Evolutionary conservation across 2,329 filamentous ascomycete species (phyloP).

Genomic region (Xylaria sp.): DNA sequence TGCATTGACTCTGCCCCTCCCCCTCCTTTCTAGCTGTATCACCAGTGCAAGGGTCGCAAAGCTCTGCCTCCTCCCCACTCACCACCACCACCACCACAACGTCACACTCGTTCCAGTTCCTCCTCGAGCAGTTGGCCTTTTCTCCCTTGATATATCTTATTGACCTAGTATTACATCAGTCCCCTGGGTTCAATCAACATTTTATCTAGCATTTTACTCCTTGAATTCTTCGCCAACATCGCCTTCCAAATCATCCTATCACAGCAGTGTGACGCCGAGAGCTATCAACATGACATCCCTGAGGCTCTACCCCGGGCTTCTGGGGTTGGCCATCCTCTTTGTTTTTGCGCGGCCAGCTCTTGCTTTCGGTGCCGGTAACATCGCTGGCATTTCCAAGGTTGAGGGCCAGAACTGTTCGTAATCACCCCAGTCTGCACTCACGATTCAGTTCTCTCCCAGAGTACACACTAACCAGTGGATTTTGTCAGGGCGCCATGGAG

Average conservation of each 20-base stretch:
- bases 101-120: slow-evolving; percentile 16
- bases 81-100: slow-evolving; percentile 18
- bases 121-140: slow-evolving; percentile 4
- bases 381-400: slow-evolving; percentile 81
- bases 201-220: not conserved
- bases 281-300: slow-evolving; percentile 58
- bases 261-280: slow-evolving; percentile 28
- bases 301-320: slow-evolving; percentile 61
- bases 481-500: slow-evolving; percentile 78
- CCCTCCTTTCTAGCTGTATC: slow-evolving; percentile 29
- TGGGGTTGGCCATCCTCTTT: slow-evolving; percentile 71
- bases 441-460: not conserved
- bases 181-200: not conserved
- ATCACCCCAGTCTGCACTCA: not conserved
- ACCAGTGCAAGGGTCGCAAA: slow-evolving; percentile 6
- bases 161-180: not conserved
- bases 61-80: slow-evolving; percentile 12
- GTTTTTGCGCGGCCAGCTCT: slow-evolving; percentile 74
- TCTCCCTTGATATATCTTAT: slow-evolving; percentile 14
- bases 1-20: slow-evolving; percentile 34
- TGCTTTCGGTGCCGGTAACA: slow-evolving; percentile 90
- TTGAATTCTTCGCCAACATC: not conserved
- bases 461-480: slow-evolving; percentile 34
- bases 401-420: slow-evolving; percentile 83
- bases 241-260: slow-evolving; percentile 17